Percentiles rank a stretch among this genome's conserved stretches.
Conservation (phyloP, 192 early-diverging fungal genomes). For the Backusella parvicylindrica region DNA sequence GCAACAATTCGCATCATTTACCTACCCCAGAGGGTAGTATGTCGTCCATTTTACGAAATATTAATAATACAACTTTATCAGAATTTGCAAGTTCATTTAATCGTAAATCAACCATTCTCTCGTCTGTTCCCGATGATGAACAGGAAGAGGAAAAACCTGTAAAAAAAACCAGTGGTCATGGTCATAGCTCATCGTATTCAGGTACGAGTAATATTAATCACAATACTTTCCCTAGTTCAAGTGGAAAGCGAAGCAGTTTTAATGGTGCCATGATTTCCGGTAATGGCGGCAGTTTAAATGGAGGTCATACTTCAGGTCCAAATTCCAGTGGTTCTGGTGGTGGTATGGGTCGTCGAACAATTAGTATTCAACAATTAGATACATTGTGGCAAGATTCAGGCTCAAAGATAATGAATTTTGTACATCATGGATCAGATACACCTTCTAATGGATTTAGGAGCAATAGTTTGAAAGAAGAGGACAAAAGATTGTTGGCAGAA, state of each 20-base stretch:
- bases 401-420: conserved; percentile 24
- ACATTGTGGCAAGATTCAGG: conserved; percentile 25
- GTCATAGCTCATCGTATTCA: not conserved
- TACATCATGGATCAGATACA: conserved; percentile 8
- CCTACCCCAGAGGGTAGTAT: conserved; percentile 9
- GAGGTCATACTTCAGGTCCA: not conserved
- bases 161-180: not conserved
- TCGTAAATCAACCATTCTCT: conserved; percentile 8
- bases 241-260: not conserved
- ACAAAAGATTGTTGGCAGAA: not conserved
- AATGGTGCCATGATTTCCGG: conserved; percentile 9
- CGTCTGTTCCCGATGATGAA: conserved; percentile 4
- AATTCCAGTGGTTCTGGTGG: not conserved
- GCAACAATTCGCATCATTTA: not conserved
- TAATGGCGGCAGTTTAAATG: not conserved
- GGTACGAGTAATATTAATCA: not conserved
- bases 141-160: not conserved
- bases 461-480: not conserved
- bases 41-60: conserved; percentile 2
- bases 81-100: conserved; percentile 10
- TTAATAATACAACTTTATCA: conserved; percentile 5
- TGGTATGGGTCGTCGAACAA: conserved; percentile 15
- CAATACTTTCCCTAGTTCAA: not conserved
- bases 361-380: conserved; percentile 32
- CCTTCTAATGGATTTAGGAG: not conserved